Base-by-base conservation (phyloP, 495 filamentous ascomycete species). In the Penicillium pancosmium region DNA sequence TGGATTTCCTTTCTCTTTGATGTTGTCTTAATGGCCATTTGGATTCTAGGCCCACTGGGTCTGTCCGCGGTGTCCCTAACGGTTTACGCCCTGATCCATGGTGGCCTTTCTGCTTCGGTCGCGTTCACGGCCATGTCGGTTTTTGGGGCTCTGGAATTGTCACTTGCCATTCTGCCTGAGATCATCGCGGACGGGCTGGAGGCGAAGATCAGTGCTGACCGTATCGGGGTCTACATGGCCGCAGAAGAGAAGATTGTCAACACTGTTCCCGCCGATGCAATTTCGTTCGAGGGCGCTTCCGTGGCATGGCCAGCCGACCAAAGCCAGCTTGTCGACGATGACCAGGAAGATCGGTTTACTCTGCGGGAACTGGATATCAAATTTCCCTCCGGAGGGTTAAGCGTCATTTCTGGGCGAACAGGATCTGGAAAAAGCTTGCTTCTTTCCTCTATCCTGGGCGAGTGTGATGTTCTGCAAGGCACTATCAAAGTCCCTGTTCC, bases 51-150 rank as follows among this genome's bases (percentile, higher is more conserved):
- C 31, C 91, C 91, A 1, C 78, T 94, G 31, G 69, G 91, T 53
- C 80, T 95, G 11, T 86, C 91, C 3, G 89, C 88, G 5, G 80
- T 86, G 13, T 85, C 90, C 0, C 71, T 96, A 12, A 82, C 86
- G 0, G 80, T 86, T 5, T 93, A 93, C 65, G 85, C 89, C 3
- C 46, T 81, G 9, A 63, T 88, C 0, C 65, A 89, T 53, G 85
- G 87, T 2, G 72, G 77, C 0, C 75, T 96, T 4, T 78, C 84
- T 1, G 84, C 91, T 3, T 91, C 90, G 0, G 84, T 92, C 15
- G 91, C 91, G 3, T 96, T 96, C 61, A 92, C 92, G 15, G 85
- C 89, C 51, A 80, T 96, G 46, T 82, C 86, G 2, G 76, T 96
- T 34, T 93, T 95, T 70, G 82, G 79, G 40, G 77, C 81, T 12